Evolutionary conservation across 192 early-diverging fungal species (phyloP).

Genomic region (Coemansia reversa): DNA sequence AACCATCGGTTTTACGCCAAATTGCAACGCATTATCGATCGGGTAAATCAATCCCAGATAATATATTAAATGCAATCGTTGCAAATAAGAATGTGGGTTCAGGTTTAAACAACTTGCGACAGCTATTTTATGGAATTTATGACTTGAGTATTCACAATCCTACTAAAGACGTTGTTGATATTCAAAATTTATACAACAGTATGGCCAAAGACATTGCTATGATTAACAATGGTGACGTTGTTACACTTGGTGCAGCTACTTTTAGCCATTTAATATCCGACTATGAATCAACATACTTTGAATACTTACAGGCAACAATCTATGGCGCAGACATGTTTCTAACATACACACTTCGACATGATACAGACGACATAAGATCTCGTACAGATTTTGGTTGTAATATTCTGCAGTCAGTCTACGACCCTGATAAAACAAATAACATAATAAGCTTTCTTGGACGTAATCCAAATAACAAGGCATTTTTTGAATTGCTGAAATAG

Average conservation of each 20-base stretch:
- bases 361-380: constrained; percentile 49
- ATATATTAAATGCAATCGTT: constrained; percentile 38
- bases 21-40: constrained; percentile 63
- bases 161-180: constrained; percentile 41
- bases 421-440: constrained; percentile 61
- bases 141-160: constrained; percentile 64
- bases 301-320: constrained; percentile 68
- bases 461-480: constrained; percentile 53
- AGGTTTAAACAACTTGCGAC: constrained; percentile 59
- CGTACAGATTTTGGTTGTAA: constrained; percentile 63
- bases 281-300: constrained; percentile 65
- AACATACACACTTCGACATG: constrained; percentile 54
- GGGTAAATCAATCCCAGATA: constrained; percentile 58
- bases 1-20: constrained; percentile 48
- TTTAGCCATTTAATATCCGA: constrained; percentile 62
- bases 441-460: constrained; percentile 67
- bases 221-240: constrained; percentile 34
- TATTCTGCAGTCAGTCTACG: constrained; percentile 63
- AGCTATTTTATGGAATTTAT: constrained; percentile 63
- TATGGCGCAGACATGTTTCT: constrained; percentile 73
- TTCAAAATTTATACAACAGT: constrained; percentile 40
- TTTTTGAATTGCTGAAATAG: background rate
- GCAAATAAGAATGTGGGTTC: constrained; percentile 27
- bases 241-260: constrained; percentile 19
- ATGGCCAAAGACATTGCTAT: constrained; percentile 50